Evolutionary conservation across 1,284 basidiomycete species (phyloP), one percentile per base, ranked within the genome.

Genomic region (Leccinum griseonigrum): DNA sequence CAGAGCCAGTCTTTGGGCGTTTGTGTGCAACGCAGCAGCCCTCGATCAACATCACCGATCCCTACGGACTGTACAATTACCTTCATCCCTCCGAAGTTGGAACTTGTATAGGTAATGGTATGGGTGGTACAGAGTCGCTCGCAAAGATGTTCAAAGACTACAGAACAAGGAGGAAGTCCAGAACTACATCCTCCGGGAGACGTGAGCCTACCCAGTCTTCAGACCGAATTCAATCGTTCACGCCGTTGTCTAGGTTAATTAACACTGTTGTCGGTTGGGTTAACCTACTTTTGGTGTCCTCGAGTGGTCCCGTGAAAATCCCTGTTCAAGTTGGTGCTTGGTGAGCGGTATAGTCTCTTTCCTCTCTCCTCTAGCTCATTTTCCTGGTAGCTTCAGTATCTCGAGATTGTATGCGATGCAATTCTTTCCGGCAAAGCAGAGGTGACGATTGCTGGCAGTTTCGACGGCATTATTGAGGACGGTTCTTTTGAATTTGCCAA

Each of bases 111-210:
- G 95, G 95, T 63, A 95, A 93, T 71, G 97, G 97, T 74, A 98
- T 99, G 97, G 97, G 97, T 73, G 97, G 97, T 74, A 88, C 94
- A 70, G 85, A 87, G 63, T 92, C 90, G 68, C 82, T 97, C 76
- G 85, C 88, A 43, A 88, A 92, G 77, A 99, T 99, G 97, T 98
- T 99, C 87, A 96, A 94, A 77, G 97, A 98, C 73, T 91, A 97
- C 67, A 60, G 95, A 97, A 73, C 31, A 96, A 98, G 80, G 91
- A 91, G 77, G 95, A 98, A 54, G 95, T 98, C 2, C 97, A 98
- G 78, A 98, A 97, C 74, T 97, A 99, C 72, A 91, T 99, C 66
- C 81, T 99, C 36, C 97, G 98, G 77, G 97, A 99, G 79, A 99
- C 97, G 87, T 94, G 71, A 74, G 91, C 6, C 1, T 31, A 11